These are phyloP conservation scores for Baorangia bicolor DNA, from an alignment of 768 basidiomycete species.

Conservation along the genomic window DNA sequence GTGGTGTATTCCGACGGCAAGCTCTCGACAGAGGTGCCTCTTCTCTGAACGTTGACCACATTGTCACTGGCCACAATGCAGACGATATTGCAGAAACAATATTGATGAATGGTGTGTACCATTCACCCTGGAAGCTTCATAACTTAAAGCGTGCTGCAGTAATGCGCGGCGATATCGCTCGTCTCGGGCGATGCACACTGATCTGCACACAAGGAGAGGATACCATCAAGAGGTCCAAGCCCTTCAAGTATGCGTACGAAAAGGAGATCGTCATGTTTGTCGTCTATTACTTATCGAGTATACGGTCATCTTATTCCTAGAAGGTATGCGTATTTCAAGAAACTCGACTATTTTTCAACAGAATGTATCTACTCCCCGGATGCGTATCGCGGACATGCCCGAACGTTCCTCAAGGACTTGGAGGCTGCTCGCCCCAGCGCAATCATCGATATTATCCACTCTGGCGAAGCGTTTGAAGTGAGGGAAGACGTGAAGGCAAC, in stretches of 20 bases:
- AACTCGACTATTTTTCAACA: conserved; percentile 97
- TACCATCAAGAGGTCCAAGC: conserved; percentile 94
- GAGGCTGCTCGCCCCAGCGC: conserved; percentile 93
- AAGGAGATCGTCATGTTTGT: conserved; percentile 98
- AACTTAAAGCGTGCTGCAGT: conserved; percentile 48
- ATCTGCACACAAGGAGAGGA: conserved; percentile 97
- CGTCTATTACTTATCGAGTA: background rate
- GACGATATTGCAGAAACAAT: conserved; percentile 99
- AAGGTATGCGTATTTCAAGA: conserved; percentile 99
- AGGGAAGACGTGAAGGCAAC: conserved; percentile 80
- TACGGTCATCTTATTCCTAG: conserved; percentile 6
- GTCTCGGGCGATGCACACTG: conserved; percentile 88
- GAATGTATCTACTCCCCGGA: conserved; percentile 99
- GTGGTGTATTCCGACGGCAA: conserved; percentile 95
- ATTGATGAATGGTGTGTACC: conserved; percentile 89
- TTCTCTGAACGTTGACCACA: conserved; percentile 88
- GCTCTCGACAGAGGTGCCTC: conserved; percentile 94
- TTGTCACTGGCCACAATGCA: conserved; percentile 98
- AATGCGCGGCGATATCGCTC: conserved; percentile 96
- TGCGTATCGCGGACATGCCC: conserved; percentile 95
- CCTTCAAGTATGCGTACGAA: conserved; percentile 99
- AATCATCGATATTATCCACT: conserved; percentile 97
- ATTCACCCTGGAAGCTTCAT: background rate
- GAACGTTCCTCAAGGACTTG: conserved; percentile 91
- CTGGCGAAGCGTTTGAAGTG: conserved; percentile 89